These are phyloP conservation scores for Fusarium tricinctum DNA, from an alignment of 2,329 filamentous ascomycete genomes.

Conservation along the genomic window DNA sequence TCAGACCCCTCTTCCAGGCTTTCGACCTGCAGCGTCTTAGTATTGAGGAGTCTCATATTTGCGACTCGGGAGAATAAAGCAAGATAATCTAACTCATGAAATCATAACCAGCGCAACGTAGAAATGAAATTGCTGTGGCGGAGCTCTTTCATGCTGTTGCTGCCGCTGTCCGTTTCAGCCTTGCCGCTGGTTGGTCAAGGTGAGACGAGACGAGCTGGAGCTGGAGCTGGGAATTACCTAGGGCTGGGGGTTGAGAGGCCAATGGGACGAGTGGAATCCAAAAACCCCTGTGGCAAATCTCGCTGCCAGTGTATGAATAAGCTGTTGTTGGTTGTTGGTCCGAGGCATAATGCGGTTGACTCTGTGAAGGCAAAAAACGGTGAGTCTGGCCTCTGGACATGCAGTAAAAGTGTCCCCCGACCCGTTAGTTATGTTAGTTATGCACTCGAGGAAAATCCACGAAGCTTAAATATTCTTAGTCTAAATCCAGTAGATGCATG, in stretches of 20 bases:
- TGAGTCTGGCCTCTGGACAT: constrained; percentile 1
- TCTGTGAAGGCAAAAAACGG: constrained; percentile 12
- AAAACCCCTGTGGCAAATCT: constrained; percentile 40
- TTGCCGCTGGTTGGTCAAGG: constrained; percentile 36
- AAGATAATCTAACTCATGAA: constrained; percentile 15
- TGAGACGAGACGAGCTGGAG: constrained; percentile 29
- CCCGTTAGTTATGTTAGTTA: background rate
- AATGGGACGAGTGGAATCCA: constrained; percentile 30
- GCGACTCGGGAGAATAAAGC: constrained; percentile 14
- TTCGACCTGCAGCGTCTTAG: constrained; percentile 47
- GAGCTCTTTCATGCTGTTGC: constrained; percentile 39
- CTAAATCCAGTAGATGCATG: constrained; percentile 3
- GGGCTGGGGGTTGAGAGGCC: constrained; percentile 35
- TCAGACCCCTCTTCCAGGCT: constrained; percentile 32
- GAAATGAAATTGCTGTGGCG: constrained; percentile 28
- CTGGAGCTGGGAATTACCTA: constrained; percentile 24
- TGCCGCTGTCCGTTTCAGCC: constrained; percentile 39
- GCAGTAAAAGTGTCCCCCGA: background rate
- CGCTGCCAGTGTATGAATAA: constrained; percentile 30
- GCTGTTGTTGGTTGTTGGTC: constrained; percentile 3
- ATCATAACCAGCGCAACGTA: constrained; percentile 8
- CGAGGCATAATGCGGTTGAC: constrained; percentile 17
- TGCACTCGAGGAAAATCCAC: constrained; percentile 3
- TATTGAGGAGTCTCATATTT: constrained; percentile 49
- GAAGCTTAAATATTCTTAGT: constrained; percentile 14